A percentile compares a stretch with the other conserved stretches of the same genome.
Conservation (phyloP, 495 filamentous ascomycete species). For the Neurospora sp. region DNA sequence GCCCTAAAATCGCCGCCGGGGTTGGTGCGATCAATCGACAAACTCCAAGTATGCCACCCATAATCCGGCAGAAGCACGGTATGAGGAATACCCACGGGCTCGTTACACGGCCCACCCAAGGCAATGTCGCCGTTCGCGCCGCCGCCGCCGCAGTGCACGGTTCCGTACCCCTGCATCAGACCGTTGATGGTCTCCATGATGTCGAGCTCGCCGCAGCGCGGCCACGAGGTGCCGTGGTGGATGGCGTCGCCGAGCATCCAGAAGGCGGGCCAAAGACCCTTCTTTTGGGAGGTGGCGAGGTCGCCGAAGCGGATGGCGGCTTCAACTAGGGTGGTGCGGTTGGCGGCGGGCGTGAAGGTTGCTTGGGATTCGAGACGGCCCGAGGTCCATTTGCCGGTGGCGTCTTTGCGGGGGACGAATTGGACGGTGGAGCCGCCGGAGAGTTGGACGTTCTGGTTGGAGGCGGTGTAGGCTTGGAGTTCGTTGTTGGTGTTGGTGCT, state of each 20-base stretch:
- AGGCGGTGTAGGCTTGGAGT: conserved; percentile 31
- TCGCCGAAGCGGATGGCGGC: conserved; percentile 33
- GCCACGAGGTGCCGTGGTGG: conserved; percentile 40
- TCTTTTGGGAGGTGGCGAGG: conserved; percentile 20
- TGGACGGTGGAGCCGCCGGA: conserved; percentile 37
- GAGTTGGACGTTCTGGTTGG: conserved; percentile 34
- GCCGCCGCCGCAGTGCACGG: conserved; percentile 39
- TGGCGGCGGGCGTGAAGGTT: conserved; percentile 31
- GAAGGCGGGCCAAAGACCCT: conserved; percentile 47
- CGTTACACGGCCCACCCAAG: conserved; percentile 36
- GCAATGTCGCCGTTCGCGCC: conserved; percentile 18
- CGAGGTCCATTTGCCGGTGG: conserved; percentile 36
- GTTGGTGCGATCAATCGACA: conserved; percentile 35
- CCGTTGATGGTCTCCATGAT: conserved; percentile 45
- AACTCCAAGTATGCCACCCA: conserved; percentile 37
- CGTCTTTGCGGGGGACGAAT: conserved; percentile 31
- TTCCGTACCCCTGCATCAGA: conserved; percentile 31
- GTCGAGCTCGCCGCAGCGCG: conserved; percentile 41
- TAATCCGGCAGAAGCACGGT: conserved; percentile 23
- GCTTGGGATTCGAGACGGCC: conserved; percentile 36
- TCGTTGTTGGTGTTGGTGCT: conserved; percentile 37
- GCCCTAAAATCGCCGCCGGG: conserved; percentile 24
- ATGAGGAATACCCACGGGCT: conserved; percentile 27
- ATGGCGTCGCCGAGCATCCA: conserved; percentile 43
- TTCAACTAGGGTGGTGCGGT: conserved; percentile 32